Base-by-base conservation (phyloP, 495 filamentous ascomycete genomes). In the Geopyxis carbonaria region DNA sequence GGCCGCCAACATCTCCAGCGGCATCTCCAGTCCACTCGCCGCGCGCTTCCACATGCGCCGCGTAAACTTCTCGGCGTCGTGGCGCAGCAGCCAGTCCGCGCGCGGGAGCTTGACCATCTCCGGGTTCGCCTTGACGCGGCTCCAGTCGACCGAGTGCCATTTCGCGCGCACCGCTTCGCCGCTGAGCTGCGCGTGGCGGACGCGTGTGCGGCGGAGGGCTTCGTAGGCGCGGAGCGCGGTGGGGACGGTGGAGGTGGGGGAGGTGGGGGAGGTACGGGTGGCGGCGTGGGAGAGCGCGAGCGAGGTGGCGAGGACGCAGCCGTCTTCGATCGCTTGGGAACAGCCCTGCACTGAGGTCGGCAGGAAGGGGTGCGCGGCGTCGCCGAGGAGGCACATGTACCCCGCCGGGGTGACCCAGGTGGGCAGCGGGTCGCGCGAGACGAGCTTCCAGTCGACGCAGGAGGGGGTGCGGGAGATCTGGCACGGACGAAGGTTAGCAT, bases 321-420 rank as follows among this genome's bases (percentile, higher is more conserved):
- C 79, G 53, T 83, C 79, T 47, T 85, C 79, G 45, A 83, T 72
- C 0, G 76, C 73, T 47, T 80, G 72, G 21, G 69, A 76, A 0
- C 73, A 78, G 0, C 79, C 79, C 44, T 80, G 73, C n/a, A 71
- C 70, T 3, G 68, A 74, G 0, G 75, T 79, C 0, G 77, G 78
- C 3, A 82, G 60, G 54, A 83, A 80, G 0, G 78, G 70, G 57
- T 85, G 79, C 1, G 78, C 78, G 4, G 75, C 62, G 47, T 82
- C 79, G 16, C 78, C 78, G 22, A 82, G 64, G 11, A 77, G 59
- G 22, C 63, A 65, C n/a, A 75, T 75, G 14, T 70, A 62, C 9
- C 67, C 64, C 10, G 63, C 59, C 10, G 67, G 61, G 4, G 67
- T 73, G 13, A 76, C 64, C 65, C 76, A 84, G 0, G 64, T 72